Evolutionary conservation across 441 rosid genomes (phyloP).

Genomic region (Sinapis alba): DNA sequence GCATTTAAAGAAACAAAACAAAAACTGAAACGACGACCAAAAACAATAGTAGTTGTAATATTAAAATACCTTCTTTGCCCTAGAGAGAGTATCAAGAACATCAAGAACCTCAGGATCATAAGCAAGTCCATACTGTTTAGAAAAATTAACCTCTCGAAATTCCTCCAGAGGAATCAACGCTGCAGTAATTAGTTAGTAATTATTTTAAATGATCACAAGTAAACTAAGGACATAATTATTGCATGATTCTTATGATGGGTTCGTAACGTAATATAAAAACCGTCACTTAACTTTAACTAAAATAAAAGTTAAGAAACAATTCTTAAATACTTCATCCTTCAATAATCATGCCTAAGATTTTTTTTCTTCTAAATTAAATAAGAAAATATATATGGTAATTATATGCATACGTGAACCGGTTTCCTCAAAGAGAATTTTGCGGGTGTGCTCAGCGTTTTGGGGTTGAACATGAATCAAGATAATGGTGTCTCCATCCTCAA

Average conservation of each 20-base stretch:
- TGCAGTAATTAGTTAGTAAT: conserved; percentile 28
- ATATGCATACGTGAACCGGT: conserved; percentile 76
- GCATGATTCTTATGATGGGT: too few relatives aligned
- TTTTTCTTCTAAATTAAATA: not conserved
- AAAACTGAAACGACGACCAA: not conserved
- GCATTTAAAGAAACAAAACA: not conserved
- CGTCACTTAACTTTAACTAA: too few relatives aligned
- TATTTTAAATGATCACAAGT: not conserved
- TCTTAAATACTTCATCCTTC: too few relatives aligned
- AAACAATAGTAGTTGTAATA: not conserved
- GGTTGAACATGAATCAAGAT: conserved; percentile 67
- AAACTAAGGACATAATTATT: too few relatives aligned
- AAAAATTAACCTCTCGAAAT: conserved; percentile 51
- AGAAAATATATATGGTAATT: not conserved
- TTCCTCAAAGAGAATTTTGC: conserved; percentile 78
- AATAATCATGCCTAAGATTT: too few relatives aligned
- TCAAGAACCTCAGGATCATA: conserved; percentile 80
- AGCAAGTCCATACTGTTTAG: conserved; percentile 81
- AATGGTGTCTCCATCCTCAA: conserved; percentile 64
- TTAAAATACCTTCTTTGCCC: conserved; percentile 52
- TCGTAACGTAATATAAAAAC: too few relatives aligned
- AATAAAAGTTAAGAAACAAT: too few relatives aligned
- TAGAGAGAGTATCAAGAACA: conserved; percentile 58
- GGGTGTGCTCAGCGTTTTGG: conserved; percentile 62
- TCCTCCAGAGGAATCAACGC: conserved; percentile 78